A percentile compares a stretch with the other conserved stretches of the same genome.
These are phyloP conservation scores for Babjeviella inositovora DNA, from an alignment of 805 yeast species.

Conservation along the genomic window DNA sequence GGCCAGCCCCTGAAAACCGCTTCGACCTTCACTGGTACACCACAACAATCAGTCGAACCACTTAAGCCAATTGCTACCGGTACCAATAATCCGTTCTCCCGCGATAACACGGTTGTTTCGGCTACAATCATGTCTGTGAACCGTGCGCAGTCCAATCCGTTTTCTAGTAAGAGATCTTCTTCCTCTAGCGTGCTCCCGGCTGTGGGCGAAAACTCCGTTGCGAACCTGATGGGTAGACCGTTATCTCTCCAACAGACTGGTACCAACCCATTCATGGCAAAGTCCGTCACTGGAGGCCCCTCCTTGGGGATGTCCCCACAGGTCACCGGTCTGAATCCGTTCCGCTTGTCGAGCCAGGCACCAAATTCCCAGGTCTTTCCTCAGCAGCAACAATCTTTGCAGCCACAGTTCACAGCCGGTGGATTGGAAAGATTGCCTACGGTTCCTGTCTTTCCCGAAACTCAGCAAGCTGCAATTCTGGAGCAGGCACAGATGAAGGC, in stretches of 20 bases:
- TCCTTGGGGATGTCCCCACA: constrained; percentile 9
- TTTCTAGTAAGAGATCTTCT: too few species aligned
- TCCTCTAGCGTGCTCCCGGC: too few species aligned
- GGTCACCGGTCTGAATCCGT: constrained; percentile 47
- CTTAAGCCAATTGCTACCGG: constrained; percentile 1
- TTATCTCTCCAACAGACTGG: constrained; percentile 8
- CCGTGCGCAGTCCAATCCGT: too few species aligned
- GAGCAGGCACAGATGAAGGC: constrained; percentile 22
- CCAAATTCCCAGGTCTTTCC: constrained; percentile 5
- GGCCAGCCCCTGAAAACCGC: too few species aligned
- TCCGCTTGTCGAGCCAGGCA: constrained; percentile 23
- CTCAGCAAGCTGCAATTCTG: constrained; percentile 22
- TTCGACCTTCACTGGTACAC: neutral
- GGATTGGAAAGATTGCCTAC: constrained; percentile 57
- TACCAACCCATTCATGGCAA: constrained; percentile 25
- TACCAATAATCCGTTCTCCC: constrained; percentile 2
- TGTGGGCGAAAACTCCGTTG: too few species aligned
- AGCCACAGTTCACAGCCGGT: constrained; percentile 52
- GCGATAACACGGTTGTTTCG: constrained; percentile 2
- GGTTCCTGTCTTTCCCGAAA: constrained; percentile 53
- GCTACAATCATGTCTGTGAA: too few species aligned
- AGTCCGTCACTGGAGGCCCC: constrained; percentile 4
- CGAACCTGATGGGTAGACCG: constrained; percentile 2
- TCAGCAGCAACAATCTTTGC: constrained; percentile 11
- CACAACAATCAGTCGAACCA: too few species aligned